Percentiles rank a stretch among this genome's conserved stretches.
These are phyloP conservation scores for Amorphotheca resinae DNA, from an alignment of 495 filamentous ascomycete genomes.

Conservation along the genomic window DNA sequence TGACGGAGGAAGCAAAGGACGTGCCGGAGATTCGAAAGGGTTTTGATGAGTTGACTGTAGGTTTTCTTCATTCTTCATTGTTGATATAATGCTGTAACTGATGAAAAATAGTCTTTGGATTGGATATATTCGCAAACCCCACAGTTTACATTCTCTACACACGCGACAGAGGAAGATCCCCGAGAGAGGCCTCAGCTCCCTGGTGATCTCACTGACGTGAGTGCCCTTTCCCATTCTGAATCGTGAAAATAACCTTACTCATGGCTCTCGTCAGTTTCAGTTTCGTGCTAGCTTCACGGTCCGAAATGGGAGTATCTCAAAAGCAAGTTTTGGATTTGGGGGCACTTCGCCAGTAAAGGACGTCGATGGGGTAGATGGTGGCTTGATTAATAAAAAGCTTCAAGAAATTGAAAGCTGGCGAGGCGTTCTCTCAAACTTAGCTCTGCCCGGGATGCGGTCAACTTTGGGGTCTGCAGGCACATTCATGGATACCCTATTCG, in stretches of 20 bases:
- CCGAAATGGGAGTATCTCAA: slow-evolving; percentile 30
- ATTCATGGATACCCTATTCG: neutral
- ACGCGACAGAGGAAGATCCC: slow-evolving; percentile 39
- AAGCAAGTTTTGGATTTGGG: slow-evolving; percentile 13
- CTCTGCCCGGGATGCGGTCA: too few relatives aligned
- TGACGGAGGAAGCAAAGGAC: slow-evolving; percentile 34
- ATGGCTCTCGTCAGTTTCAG: too few relatives aligned
- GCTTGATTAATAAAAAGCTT: slow-evolving; percentile 22
- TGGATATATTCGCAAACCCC: slow-evolving; percentile 83
- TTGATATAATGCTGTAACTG: slow-evolving; percentile 9
- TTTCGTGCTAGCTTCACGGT: slow-evolving; percentile 21
- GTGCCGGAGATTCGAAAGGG: slow-evolving; percentile 34
- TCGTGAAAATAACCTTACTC: too few relatives aligned
- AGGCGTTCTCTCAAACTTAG: neutral
- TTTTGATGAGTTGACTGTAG: slow-evolving; percentile 48
- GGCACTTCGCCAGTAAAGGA: slow-evolving; percentile 6
- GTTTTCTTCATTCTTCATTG: slow-evolving; percentile 11
- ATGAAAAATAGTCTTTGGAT: slow-evolving; percentile 40
- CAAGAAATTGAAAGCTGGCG: slow-evolving; percentile 32
- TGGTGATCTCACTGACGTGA: slow-evolving; percentile 15
- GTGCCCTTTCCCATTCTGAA: too few relatives aligned
- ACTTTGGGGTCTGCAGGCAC: too few relatives aligned
- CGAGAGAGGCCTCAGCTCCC: slow-evolving; percentile 37
- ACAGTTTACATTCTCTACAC: slow-evolving; percentile 57
- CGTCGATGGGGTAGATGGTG: slow-evolving; percentile 5